phyloP scores from a whole-genome alignment of 805 yeast species.

The Teunomyces stri region DNA sequence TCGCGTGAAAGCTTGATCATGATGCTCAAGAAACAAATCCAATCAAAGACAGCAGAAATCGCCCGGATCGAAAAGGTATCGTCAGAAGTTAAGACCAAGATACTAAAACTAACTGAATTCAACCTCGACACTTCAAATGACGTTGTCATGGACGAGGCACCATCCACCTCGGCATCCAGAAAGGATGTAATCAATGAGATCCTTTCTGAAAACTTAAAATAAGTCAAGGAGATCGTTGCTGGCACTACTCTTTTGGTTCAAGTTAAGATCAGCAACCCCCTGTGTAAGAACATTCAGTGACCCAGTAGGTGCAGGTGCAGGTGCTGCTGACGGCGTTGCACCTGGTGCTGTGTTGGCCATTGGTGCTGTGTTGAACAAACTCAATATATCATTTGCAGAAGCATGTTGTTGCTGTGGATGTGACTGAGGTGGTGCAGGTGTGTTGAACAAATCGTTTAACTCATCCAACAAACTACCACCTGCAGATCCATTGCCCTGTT shows the following conservation, averaged over 20 bases:
- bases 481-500: slow-evolving; percentile 10
- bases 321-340: too few species aligned
- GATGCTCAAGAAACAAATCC: slow-evolving; percentile 68
- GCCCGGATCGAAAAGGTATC: slow-evolving; percentile 41
- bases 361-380: slow-evolving; percentile 33
- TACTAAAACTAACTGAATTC: slow-evolving; percentile 21
- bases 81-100: slow-evolving; percentile 34
- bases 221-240: slow-evolving; percentile 39
- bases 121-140: slow-evolving; percentile 1
- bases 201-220: slow-evolving; percentile 19
- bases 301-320: not conserved
- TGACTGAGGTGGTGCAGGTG: slow-evolving; percentile 24
- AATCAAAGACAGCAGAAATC: slow-evolving; percentile 56
- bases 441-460: slow-evolving; percentile 65
- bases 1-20: slow-evolving; percentile 84
- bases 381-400: slow-evolving; percentile 44
- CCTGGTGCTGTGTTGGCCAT: not conserved
- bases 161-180: not conserved
- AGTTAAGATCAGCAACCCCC: slow-evolving; percentile 1
- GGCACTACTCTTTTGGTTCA: slow-evolving; percentile 7
- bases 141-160: slow-evolving; percentile 3
- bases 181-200: slow-evolving; percentile 5
- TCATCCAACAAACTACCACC: slow-evolving; percentile 55
- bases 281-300: not conserved
- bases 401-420: slow-evolving; percentile 7